These are phyloP conservation scores for Jimgerdemannia lactiflua DNA, from an alignment of 192 early-diverging fungal genomes.

Conservation along the genomic window DNA sequence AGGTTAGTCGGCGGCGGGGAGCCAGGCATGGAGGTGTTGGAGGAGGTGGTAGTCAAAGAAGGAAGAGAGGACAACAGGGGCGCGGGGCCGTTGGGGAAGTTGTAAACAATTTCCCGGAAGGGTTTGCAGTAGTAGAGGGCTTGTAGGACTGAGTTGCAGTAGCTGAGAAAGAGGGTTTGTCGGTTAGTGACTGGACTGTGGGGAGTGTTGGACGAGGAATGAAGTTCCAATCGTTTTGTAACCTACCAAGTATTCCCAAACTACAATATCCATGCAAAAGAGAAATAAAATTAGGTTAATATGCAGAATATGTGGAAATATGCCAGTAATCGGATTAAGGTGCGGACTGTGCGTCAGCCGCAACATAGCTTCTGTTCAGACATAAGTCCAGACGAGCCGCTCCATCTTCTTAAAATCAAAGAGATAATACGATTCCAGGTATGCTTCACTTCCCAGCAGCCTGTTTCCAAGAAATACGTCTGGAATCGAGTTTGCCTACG, in stretches of 20 bases:
- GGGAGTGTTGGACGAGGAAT: neutral
- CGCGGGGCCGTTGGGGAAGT: constrained; percentile 56
- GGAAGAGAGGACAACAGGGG: constrained; percentile 10
- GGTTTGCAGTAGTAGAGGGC: constrained; percentile 93
- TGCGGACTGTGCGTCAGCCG: no score
- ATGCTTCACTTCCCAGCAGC: neutral
- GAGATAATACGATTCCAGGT: neutral
- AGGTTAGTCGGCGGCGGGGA: constrained; percentile 29
- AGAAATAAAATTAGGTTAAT: neutral
- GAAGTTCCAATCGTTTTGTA: constrained; percentile 1
- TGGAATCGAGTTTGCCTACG: constrained; percentile 1
- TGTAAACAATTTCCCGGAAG: constrained; percentile 89
- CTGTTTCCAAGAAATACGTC: neutral
- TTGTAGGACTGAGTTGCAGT: constrained; percentile 95
- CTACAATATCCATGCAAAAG: constrained; percentile 27
- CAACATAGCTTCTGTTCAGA: neutral
- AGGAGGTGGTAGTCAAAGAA: neutral
- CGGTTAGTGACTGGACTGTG: no score
- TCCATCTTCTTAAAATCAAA: neutral
- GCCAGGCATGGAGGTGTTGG: constrained; percentile 17
- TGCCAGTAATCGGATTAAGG: no score
- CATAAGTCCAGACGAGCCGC: neutral
- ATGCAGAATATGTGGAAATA: no score
- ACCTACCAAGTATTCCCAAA: constrained; percentile 87
- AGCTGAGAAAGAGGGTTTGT: constrained; percentile 42